Evolutionary conservation across 768 basidiomycete genomes (phyloP).

Genomic region (Zangia roseola): DNA sequence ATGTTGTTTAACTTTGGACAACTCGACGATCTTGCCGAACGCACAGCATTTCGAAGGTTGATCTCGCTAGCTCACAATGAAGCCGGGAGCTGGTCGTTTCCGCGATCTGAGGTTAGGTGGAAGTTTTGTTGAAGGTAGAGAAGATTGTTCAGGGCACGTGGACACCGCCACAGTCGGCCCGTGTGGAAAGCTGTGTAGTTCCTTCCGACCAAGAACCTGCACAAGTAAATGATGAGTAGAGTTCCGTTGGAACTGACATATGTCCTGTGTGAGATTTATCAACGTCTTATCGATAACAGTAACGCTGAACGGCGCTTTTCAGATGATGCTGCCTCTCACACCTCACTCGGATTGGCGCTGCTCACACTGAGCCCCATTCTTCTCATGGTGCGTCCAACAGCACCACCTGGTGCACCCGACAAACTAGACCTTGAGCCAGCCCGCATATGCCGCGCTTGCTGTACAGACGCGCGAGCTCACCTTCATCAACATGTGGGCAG

Average conservation of each 20-base stretch:
- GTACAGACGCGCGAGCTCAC: slow-evolving; percentile 76
- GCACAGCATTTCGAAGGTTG: too few relatives aligned
- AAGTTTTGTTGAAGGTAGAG: too few relatives aligned
- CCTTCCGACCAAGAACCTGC: not conserved
- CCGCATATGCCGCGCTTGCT: slow-evolving; percentile 74
- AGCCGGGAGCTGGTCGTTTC: too few relatives aligned
- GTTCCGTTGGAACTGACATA: slow-evolving; percentile 65
- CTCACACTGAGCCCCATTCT: slow-evolving; percentile 69
- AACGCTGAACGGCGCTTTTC: slow-evolving; percentile 3
- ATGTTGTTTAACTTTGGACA: too few relatives aligned
- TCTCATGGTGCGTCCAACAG: slow-evolving; percentile 54
- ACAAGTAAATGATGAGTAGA: slow-evolving; percentile 18
- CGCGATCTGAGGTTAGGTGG: too few relatives aligned
- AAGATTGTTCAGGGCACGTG: too few relatives aligned
- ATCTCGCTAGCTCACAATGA: too few relatives aligned
- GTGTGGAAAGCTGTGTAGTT: not conserved
- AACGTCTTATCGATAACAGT: not conserved
- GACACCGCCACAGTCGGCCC: too few relatives aligned
- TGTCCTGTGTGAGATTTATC: slow-evolving; percentile 51
- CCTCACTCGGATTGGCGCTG: slow-evolving; percentile 58
- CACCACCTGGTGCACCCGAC: not conserved
- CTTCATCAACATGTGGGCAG: slow-evolving; percentile 83
- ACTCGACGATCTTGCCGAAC: too few relatives aligned
- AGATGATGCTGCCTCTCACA: slow-evolving; percentile 63
- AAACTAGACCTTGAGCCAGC: slow-evolving; percentile 39